phyloP scores from a whole-genome alignment of 805 yeast genomes.

The Teunomyces pallodes region DNA sequence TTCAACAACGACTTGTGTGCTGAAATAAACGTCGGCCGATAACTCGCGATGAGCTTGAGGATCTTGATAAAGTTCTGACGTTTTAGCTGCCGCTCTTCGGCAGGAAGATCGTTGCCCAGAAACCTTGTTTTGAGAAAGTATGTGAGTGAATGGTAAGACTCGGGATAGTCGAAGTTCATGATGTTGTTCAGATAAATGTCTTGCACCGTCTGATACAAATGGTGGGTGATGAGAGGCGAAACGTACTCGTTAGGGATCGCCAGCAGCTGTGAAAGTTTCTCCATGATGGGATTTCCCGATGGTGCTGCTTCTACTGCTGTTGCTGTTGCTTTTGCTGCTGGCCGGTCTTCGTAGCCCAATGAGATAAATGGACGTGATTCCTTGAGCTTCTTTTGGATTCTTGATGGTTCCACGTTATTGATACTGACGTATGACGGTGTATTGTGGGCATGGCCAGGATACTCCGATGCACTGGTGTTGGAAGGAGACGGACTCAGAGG shows the following conservation, averaged over 20 bases:
- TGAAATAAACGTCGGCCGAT: conserved; percentile 74
- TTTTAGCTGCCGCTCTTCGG: conserved; percentile 27
- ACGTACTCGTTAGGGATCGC: conserved; percentile 40
- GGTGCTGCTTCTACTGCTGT: neutral
- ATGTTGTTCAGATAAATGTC: conserved; percentile 48
- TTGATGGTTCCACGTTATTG: conserved; percentile 8
- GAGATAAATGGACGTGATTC: conserved; percentile 44
- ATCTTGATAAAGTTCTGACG: conserved; percentile 38
- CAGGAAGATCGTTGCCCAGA: conserved; percentile 45
- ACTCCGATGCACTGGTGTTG: conserved; percentile 17
- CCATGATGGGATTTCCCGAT: conserved; percentile 3
- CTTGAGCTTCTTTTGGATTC: conserved; percentile 9
- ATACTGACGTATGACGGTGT: conserved; percentile 1
- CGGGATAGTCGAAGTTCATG: conserved; percentile 59
- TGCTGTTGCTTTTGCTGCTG: neutral
- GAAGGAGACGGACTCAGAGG: conserved; percentile 41
- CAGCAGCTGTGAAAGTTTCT: conserved; percentile 5
- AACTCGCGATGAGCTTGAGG: conserved; percentile 59
- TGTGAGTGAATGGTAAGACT: conserved; percentile 59
- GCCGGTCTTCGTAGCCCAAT: conserved; percentile 22
- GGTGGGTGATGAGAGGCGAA: conserved; percentile 56
- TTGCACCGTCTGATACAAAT: conserved; percentile 50
- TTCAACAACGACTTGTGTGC: conserved; percentile 66
- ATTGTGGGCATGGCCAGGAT: neutral
- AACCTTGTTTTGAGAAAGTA: conserved; percentile 53